Evolutionary conservation across 371 early-diverging fungal species (phyloP).

Genomic region (Syncephalastrum sp.): DNA sequence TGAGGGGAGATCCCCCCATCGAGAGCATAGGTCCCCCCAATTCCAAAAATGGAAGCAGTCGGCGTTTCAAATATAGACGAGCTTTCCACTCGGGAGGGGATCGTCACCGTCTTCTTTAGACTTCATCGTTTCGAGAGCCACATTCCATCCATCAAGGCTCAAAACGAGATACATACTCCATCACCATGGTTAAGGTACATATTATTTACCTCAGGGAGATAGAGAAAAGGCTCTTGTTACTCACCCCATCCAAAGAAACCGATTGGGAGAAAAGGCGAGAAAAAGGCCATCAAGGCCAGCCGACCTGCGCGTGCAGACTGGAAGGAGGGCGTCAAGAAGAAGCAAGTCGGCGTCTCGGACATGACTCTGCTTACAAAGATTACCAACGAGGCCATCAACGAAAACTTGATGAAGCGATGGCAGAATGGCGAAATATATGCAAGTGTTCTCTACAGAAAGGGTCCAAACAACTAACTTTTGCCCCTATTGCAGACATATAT

Average conservation of each 20-base stretch:
- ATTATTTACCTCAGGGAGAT: no score
- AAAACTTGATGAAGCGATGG: slow-evolving; percentile 82
- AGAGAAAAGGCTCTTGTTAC: no score
- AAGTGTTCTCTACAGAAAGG: slow-evolving; percentile 22
- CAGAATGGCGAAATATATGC: slow-evolving; percentile 84
- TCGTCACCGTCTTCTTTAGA: no score
- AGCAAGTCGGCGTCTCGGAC: slow-evolving; percentile 84
- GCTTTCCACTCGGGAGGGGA: no score
- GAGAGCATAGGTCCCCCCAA: no score
- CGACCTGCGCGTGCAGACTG: slow-evolving; percentile 77
- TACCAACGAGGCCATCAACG: slow-evolving; percentile 83
- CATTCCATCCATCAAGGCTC: no score
- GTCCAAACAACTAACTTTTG: slow-evolving; percentile 1
- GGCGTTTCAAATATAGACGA: no score
- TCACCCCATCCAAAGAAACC: slow-evolving; percentile 23
- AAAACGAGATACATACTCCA: no score
- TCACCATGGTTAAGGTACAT: no score
- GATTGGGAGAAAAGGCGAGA: slow-evolving; percentile 42
- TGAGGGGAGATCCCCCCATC: no score
- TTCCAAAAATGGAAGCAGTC: no score
- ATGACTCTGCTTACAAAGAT: slow-evolving; percentile 88
- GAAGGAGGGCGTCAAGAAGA: slow-evolving; percentile 79
- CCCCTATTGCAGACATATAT: slow-evolving; percentile 70
- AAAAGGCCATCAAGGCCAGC: slow-evolving; percentile 50
- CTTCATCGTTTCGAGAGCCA: no score